Conservation (phyloP, 305 asterid species). For the Solanum hybrid region DNA sequence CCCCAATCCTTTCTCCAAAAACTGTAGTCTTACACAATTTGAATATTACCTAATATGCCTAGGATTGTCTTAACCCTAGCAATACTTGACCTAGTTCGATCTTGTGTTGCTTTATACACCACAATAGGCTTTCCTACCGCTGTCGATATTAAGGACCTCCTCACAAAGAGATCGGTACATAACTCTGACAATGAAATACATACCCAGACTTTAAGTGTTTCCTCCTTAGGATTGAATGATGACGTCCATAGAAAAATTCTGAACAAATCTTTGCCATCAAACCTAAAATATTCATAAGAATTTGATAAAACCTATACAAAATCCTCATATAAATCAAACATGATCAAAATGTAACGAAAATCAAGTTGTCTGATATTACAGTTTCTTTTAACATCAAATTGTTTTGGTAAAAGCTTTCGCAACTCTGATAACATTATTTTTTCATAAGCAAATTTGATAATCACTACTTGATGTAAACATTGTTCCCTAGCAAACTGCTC, state of each 20-base stretch:
- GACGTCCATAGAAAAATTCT: background rate
- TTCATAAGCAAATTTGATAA: background rate
- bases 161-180: background rate
- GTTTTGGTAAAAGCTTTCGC: background rate
- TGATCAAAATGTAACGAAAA: background rate
- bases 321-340: background rate
- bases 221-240: background rate
- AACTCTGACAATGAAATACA: background rate
- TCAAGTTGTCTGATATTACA: background rate
- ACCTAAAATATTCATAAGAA: background rate
- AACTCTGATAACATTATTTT: too few species aligned
- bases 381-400: background rate
- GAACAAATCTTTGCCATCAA: background rate
- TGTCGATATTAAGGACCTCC: background rate
- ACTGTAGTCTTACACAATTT: background rate
- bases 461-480: background rate
- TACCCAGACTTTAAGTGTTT: background rate
- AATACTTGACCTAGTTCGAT: background rate
- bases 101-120: background rate
- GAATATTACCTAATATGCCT: background rate
- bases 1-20: background rate
- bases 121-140: background rate
- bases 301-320: background rate
- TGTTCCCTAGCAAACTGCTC: background rate
- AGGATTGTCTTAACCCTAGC: background rate